Evolutionary conservation across 768 basidiomycete species (phyloP), one percentile per base, ranked within the genome.

Genomic region (Tephrocybe sp.): DNA sequence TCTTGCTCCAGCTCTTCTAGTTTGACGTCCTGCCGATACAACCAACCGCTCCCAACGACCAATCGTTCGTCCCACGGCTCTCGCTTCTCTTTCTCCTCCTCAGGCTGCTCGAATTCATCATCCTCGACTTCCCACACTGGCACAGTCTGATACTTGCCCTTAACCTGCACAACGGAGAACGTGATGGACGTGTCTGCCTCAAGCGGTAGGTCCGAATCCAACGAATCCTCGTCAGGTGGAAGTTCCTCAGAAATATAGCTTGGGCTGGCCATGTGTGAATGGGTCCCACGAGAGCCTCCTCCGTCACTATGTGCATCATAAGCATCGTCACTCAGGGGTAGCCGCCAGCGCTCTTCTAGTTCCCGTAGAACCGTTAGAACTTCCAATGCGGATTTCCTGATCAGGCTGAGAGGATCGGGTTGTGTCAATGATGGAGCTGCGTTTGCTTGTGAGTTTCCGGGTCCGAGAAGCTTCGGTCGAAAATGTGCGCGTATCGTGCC

Each of bases 91-190:
- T 79, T 78, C 53, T 73, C 75, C 36, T 47, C 51, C n/a, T 50
- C 48, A 6, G 50, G 22, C 30, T 49, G 51, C 27, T 56, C 51
- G 52, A 58, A 55, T n/a, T 70, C 63, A 28, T 77, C 78, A 12
- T 81, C 75, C 43, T 86, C 85, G 52, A 89, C 86, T 53, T 89
- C 87, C 91, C 91, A 92, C 1, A 93, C 88, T 0, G 87, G 86
- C 7, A 93, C 75, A 15, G 74, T 76, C 56, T 83, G 80, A 31
- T 72, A 68, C 24, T 79, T 74, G 5, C 88, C 88, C 50, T 84
- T 79, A 12, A 89, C 85, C 50, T 79, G 84, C 21, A 90, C 75
- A 27, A 84, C 70, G 6, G 84, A 84, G 61, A 86, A 86, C 1
- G 85, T 81, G 49, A 89, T 75, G 4, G 84, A 80, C 47, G 77